A percentile compares a stretch with the other conserved stretches of the same genome.
These are phyloP conservation scores for Pseudogymnoascus sp. DNA, from an alignment of 2,329 filamentous ascomycete genomes.

Conservation along the genomic window DNA sequence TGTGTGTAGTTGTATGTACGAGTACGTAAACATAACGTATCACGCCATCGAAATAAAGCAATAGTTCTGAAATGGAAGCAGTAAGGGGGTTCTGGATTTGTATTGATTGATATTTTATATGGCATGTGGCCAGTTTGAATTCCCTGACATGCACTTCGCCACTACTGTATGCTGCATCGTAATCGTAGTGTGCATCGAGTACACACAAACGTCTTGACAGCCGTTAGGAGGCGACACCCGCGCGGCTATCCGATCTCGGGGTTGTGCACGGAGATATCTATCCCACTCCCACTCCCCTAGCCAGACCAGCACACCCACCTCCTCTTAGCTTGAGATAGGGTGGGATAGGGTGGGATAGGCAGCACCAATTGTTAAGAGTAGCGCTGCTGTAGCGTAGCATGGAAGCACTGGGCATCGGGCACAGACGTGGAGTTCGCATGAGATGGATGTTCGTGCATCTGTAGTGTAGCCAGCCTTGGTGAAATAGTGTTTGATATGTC, in stretches of 20 bases:
- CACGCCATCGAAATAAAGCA: background rate
- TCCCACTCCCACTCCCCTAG: background rate
- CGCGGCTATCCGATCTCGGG: conserved; percentile 3
- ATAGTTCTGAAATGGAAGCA: background rate
- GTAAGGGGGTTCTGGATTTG: background rate
- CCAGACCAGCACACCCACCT: background rate
- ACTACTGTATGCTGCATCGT: background rate
- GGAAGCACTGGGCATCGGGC: background rate
- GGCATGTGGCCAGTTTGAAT: background rate
- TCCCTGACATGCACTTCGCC: background rate
- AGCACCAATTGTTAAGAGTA: background rate
- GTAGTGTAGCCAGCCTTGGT: conserved; percentile 2
- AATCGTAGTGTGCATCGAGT: background rate
- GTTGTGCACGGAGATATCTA: background rate
- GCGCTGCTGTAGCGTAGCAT: conserved; percentile 2
- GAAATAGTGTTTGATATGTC: background rate
- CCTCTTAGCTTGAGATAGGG: background rate
- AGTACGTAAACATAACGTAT: background rate
- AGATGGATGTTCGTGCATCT: background rate
- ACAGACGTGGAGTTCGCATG: conserved; percentile 9
- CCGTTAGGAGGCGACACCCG: conserved; percentile 1
- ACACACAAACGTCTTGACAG: background rate
- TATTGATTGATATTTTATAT: conserved; percentile 2
- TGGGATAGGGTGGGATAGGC: too few species aligned
- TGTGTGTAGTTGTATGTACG: background rate